These are phyloP conservation scores for Multifurca ochricompacta DNA, from an alignment of 768 basidiomycete species.

Conservation along the genomic window DNA sequence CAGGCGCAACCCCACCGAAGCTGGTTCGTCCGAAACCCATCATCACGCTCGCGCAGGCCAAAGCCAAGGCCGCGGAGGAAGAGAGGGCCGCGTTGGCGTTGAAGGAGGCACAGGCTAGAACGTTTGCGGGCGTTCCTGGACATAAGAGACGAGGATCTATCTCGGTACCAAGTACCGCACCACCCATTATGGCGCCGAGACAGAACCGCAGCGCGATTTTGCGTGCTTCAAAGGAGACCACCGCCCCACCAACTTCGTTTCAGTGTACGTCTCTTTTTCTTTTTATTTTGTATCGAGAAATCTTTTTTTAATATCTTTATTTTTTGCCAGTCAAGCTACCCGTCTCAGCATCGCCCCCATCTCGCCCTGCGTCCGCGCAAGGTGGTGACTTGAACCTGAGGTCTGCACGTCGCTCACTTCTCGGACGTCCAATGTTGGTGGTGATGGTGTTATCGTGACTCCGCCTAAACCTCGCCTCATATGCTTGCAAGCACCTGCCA, in stretches of 20 bases:
- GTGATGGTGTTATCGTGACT: conserved; percentile 18
- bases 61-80: no score
- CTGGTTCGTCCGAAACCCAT: conserved; percentile 14
- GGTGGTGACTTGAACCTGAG: conserved; percentile 1
- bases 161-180: conserved; percentile 47
- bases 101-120: conserved; percentile 29
- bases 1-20: conserved; percentile 39
- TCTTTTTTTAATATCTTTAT: no score
- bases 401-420: conserved; percentile 23
- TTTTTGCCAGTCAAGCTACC: no score
- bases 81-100: conserved; percentile 26
- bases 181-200: conserved; percentile 38
- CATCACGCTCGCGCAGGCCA: conserved; percentile 14
- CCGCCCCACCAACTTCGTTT: conserved; percentile 30
- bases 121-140: conserved; percentile 76
- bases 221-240: conserved; percentile 35
- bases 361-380: conserved; percentile 12
- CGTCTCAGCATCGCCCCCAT: no score
- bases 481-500: conserved; percentile 51
- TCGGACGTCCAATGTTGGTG: conserved; percentile 42
- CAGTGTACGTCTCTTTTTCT: conserved; percentile 16
- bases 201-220: conserved; percentile 38
- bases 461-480: conserved; percentile 44
- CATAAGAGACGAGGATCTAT: conserved; percentile 77
- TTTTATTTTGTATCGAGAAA: no score